Evolutionary conservation across 2,329 filamentous ascomycete species (phyloP).

Genomic region (Ceratocystis destructans): DNA sequence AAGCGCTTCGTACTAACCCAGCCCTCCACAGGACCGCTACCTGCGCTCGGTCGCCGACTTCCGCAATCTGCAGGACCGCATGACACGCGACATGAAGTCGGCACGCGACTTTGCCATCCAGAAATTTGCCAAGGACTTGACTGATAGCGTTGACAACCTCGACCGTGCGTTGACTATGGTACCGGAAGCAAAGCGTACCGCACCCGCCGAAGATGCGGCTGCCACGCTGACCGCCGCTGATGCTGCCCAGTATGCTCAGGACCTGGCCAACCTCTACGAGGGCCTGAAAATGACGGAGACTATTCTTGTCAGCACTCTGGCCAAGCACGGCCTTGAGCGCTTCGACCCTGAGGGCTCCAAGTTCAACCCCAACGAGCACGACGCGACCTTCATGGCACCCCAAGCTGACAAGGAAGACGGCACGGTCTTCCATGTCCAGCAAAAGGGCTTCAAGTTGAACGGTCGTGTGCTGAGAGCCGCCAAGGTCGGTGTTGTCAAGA

Average conservation of each 20-base stretch:
- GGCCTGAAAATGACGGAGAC: constrained; percentile 91
- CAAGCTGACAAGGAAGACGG: constrained; percentile 79
- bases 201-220: background rate
- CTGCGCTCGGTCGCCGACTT: constrained; percentile 90
- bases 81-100: constrained; percentile 72
- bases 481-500: constrained; percentile 94
- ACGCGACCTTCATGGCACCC: constrained; percentile 89
- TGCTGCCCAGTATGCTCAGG: constrained; percentile 42
- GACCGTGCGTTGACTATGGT: constrained; percentile 81
- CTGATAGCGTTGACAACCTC: constrained; percentile 93
- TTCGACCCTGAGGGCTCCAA: constrained; percentile 72
- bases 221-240: constrained; percentile 28
- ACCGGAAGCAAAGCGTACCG: constrained; percentile 46
- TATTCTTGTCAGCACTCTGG: constrained; percentile 73
- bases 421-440: constrained; percentile 80
- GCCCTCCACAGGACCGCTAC: constrained; percentile 63
- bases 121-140: constrained; percentile 84
- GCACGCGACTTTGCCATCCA: constrained; percentile 91
- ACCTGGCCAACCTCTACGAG: constrained; percentile 68
- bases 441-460: constrained; percentile 91
- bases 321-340: constrained; percentile 87
- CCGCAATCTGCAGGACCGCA: constrained; percentile 94
- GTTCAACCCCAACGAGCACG: constrained; percentile 93
- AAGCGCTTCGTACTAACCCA: background rate
- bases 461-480: constrained; percentile 78